Evolutionary conservation across 2,329 filamentous ascomycete species (phyloP).

Genomic region (Eutypella sp.): DNA sequence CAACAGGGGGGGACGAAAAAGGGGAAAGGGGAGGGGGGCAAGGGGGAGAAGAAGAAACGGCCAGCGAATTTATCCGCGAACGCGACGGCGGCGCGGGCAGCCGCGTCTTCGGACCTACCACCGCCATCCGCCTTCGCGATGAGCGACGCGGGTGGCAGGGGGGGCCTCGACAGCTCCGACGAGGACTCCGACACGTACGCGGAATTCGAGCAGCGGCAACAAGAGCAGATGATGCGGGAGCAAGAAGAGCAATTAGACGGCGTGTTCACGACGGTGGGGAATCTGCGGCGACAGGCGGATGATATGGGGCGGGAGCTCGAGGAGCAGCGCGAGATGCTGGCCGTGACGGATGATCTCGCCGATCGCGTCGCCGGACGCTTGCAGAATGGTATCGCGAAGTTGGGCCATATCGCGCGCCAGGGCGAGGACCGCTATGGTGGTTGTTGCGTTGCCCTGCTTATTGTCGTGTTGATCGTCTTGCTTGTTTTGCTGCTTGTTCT

Average conservation of each 20-base stretch:
- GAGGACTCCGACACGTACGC: constrained; percentile 61
- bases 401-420: constrained; percentile 76
- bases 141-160: constrained; percentile 39
- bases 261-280: constrained; percentile 90
- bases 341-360: constrained; percentile 76
- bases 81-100: constrained; percentile 26
- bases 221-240: constrained; percentile 86
- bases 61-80: background rate
- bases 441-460: constrained; percentile 86
- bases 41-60: background rate
- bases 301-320: constrained; percentile 96
- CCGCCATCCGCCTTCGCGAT: constrained; percentile 55
- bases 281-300: constrained; percentile 81
- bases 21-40: background rate
- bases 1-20: background rate
- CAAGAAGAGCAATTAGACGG: constrained; percentile 91
- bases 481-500: constrained; percentile 70
- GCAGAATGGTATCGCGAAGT: constrained; percentile 79
- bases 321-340: constrained; percentile 86
- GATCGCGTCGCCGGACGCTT: constrained; percentile 84
- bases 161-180: background rate
- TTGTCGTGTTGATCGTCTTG: constrained; percentile 81
- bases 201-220: constrained; percentile 85
- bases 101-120: constrained; percentile 41
- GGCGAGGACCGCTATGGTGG: constrained; percentile 88